phyloP scores from a whole-genome alignment of 73 alveolate genomes.

The Paramecium sexaurelia region DNA sequence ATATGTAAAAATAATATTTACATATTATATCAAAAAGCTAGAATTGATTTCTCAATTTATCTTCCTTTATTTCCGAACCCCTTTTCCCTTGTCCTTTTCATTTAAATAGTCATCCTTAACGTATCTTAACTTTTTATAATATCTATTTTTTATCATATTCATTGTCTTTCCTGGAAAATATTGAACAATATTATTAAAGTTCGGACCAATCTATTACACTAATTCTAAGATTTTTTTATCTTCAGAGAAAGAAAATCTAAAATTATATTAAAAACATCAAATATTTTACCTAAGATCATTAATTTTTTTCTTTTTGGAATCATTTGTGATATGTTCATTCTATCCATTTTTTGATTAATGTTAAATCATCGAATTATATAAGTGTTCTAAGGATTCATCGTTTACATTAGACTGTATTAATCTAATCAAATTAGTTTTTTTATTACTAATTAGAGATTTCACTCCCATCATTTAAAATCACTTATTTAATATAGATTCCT shows the following conservation, averaged over 20 bases:
- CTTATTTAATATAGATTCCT: neutral
- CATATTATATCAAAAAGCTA: neutral
- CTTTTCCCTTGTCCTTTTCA: neutral
- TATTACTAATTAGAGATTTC: neutral
- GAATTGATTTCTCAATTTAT: neutral
- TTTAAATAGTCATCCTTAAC: neutral
- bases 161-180: conserved; percentile 55
- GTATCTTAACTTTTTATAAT: conserved; percentile 40
- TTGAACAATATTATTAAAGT: conserved; percentile 35
- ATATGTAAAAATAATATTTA: neutral
- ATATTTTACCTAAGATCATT: neutral
- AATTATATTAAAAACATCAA: neutral
- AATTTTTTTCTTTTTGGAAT: neutral
- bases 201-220: conserved; percentile 30
- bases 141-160: conserved; percentile 52
- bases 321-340: neutral
- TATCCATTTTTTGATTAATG: neutral
- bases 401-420: neutral
- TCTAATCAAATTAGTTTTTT: neutral
- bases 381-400: neutral
- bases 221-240: conserved; percentile 18
- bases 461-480: neutral
- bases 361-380: neutral
- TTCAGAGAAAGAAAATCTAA: conserved; percentile 13
- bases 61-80: neutral